phyloP scores from a whole-genome alignment of 306 rosid species.

The Ochetophila trinervis region DNA sequence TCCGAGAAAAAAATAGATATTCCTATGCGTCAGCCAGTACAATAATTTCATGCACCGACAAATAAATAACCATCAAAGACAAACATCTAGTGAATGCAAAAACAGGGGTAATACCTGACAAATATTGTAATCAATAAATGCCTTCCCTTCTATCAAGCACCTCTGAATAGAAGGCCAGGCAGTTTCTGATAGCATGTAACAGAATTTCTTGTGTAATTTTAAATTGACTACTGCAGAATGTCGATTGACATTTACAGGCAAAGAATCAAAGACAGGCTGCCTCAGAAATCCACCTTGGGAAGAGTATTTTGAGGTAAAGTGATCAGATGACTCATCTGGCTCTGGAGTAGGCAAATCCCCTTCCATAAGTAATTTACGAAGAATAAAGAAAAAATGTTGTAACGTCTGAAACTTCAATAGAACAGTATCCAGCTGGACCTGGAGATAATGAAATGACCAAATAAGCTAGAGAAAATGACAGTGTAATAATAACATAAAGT shows the following conservation, averaged over 20 bases:
- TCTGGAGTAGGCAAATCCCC: slow-evolving; percentile 39
- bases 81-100: neutral
- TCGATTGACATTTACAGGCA: slow-evolving; percentile 32
- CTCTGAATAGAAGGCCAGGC: slow-evolving; percentile 75
- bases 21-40: neutral
- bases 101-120: slow-evolving; percentile 63
- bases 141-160: slow-evolving; percentile 78
- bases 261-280: slow-evolving; percentile 59
- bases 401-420: slow-evolving; percentile 62
- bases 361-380: slow-evolving; percentile 71
- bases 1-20: neutral
- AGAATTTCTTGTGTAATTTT: slow-evolving; percentile 45
- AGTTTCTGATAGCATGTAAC: slow-evolving; percentile 54
- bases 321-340: slow-evolving; percentile 32
- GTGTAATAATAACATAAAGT: neutral
- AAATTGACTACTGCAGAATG: slow-evolving; percentile 35
- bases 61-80: slow-evolving; percentile 9
- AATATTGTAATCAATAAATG: slow-evolving; percentile 54
- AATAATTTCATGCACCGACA: neutral
- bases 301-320: slow-evolving; percentile 40
- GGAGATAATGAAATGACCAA: slow-evolving; percentile 22
- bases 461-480: slow-evolving; percentile 9
- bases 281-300: slow-evolving; percentile 86
- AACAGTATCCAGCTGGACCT: slow-evolving; percentile 77
- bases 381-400: slow-evolving; percentile 89